Conservation (phyloP, 106 monocot genomes). For the Phalaenopsis aphrodite region DNA sequence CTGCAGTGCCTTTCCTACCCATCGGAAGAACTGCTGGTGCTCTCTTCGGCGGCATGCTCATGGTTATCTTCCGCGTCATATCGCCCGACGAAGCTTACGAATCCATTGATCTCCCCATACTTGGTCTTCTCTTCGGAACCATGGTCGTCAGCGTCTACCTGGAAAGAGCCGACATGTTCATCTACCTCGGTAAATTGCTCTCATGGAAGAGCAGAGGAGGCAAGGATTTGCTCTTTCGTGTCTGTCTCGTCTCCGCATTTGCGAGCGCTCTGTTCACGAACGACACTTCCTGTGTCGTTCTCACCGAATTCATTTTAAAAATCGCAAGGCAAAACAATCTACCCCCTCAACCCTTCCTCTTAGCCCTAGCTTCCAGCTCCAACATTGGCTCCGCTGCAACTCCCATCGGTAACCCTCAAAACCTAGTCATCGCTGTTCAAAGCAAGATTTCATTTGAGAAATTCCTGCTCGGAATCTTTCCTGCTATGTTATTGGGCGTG, state of each 20-base stretch:
- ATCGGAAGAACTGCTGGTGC: constrained; percentile 46
- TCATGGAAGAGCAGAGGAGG: constrained; percentile 39
- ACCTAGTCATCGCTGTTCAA: constrained; percentile 44
- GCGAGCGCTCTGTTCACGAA: constrained; percentile 45
- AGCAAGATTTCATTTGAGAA: constrained; percentile 38
- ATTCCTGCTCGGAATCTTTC: constrained; percentile 35
- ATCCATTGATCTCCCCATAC: constrained; percentile 44
- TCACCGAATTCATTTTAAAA: constrained; percentile 39
- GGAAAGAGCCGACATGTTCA: constrained; percentile 45
- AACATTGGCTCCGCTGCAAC: constrained; percentile 42
- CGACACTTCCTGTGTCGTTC: constrained; percentile 41
- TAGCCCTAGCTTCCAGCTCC: constrained; percentile 48
- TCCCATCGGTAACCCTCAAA: constrained; percentile 50
- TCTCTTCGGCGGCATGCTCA: constrained; percentile 38
- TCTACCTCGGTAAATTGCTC: constrained; percentile 30
- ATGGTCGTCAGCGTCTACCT: constrained; percentile 47
- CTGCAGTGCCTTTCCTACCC: constrained; percentile 42
- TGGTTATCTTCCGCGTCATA: constrained; percentile 43
- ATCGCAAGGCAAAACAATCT: constrained; percentile 39
- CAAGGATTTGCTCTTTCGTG: constrained; percentile 39
- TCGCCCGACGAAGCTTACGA: constrained; percentile 42
- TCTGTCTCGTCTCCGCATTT: constrained; percentile 35
- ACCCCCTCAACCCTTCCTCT: constrained; percentile 33
- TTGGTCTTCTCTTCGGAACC: constrained; percentile 57
- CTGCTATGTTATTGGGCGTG: constrained; percentile 31